These are phyloP conservation scores for Coniella vitis DNA, from an alignment of 2,329 filamentous ascomycete genomes.

Conservation along the genomic window DNA sequence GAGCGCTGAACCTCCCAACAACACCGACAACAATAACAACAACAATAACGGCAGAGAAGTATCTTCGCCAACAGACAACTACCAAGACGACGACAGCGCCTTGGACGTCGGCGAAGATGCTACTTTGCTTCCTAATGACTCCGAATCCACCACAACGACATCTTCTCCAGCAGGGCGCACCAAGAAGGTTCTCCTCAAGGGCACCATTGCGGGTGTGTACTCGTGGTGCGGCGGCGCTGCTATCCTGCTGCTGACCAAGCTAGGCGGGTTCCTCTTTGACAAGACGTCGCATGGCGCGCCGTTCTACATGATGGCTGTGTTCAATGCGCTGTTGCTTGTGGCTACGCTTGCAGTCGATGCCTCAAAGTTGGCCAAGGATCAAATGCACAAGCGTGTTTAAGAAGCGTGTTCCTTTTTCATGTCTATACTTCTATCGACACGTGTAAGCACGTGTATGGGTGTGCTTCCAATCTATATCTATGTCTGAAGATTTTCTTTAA, in stretches of 20 bases:
- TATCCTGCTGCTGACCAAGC: conserved; percentile 84
- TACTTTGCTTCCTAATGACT: conserved; percentile 29
- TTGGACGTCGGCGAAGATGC: conserved; percentile 24
- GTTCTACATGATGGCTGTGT: conserved; percentile 89
- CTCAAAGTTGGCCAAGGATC: conserved; percentile 9
- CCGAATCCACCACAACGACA: conserved; percentile 6
- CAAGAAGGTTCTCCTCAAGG: conserved; percentile 64
- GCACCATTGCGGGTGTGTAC: conserved; percentile 91
- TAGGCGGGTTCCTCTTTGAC: conserved; percentile 85
- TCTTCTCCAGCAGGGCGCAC: too few species aligned
- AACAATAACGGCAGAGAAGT: background rate
- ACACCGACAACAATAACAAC: background rate
- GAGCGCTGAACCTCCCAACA: conserved; percentile 31
- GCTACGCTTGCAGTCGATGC: conserved; percentile 47
- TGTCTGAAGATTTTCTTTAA: too few species aligned
- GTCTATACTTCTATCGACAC: too few species aligned
- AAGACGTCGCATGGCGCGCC: conserved; percentile 65
- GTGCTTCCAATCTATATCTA: too few species aligned
- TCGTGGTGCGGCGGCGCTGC: conserved; percentile 84
- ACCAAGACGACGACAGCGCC: conserved; percentile 6
- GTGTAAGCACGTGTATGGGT: background rate
- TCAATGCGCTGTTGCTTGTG: conserved; percentile 68
- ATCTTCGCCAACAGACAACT: conserved; percentile 12
- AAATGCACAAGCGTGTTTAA: conserved; percentile 1
- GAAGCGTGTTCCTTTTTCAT: too few species aligned